phyloP scores from a whole-genome alignment of 805 yeast species.

The Nakazawaea anatomiae region DNA sequence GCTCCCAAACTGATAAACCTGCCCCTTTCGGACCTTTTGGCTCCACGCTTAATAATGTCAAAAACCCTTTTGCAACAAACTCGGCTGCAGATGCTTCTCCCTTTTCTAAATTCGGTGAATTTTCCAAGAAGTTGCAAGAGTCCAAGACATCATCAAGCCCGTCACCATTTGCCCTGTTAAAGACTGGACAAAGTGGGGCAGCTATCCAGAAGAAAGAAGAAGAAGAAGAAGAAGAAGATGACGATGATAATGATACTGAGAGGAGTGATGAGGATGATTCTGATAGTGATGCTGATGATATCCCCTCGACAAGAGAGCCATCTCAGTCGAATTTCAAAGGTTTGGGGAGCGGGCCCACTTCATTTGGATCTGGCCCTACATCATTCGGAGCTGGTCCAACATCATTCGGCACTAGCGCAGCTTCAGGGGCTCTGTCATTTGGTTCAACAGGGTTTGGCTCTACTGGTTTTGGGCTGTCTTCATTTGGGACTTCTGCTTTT shows the following conservation, averaged over 20 bases:
- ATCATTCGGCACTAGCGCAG: constrained; percentile 4
- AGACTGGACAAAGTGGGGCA: not conserved
- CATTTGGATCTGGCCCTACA: constrained; percentile 14
- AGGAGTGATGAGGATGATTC: not conserved
- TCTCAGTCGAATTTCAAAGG: not conserved
- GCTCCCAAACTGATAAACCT: constrained; percentile 12
- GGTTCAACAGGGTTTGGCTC: constrained; percentile 20
- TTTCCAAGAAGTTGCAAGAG: not conserved
- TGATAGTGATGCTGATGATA: not conserved
- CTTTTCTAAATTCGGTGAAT: not conserved
- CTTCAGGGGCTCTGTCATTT: not conserved
- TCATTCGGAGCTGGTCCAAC: constrained; percentile 11
- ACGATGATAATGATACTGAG: not conserved
- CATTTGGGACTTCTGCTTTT: constrained; percentile 14
- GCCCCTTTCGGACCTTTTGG: constrained; percentile 1
- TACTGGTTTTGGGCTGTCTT: constrained; percentile 2
- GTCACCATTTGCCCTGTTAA: constrained; percentile 7
- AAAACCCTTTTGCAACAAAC: not conserved
- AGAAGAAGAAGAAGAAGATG: not conserved
- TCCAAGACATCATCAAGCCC: constrained; percentile 5
- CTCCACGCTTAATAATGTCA: constrained; percentile 13
- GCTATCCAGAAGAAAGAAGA: not conserved
- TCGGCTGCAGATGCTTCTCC: not conserved
- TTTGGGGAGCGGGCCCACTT: constrained; percentile 1
- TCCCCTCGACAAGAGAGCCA: not conserved